phyloP scores from a whole-genome alignment of 805 yeast genomes.

The Priceomyces castillae region DNA sequence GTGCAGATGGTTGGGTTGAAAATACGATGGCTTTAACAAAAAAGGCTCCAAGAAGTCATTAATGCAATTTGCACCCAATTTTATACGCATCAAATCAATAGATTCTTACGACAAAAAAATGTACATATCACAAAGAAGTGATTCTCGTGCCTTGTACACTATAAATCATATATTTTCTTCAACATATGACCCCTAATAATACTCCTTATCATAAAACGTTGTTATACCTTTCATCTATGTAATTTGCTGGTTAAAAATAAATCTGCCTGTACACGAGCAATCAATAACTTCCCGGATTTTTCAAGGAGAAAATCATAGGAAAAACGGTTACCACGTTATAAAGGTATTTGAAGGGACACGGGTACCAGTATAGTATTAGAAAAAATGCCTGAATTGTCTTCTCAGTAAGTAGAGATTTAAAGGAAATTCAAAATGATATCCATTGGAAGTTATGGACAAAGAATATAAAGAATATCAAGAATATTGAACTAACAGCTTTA shows the following conservation, averaged over 20 bases:
- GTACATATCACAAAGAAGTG: not conserved
- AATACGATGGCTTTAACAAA: conserved; percentile 70
- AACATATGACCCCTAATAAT: not conserved
- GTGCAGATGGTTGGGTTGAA: conserved; percentile 88
- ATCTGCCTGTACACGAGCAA: not conserved
- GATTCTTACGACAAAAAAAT: not conserved
- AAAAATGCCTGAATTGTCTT: conserved; percentile 41
- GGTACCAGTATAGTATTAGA: not conserved
- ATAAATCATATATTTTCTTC: no score
- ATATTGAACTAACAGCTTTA: conserved; percentile 9
- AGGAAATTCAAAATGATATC: no score
- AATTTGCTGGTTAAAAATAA: no score
- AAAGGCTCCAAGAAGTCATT: conserved; percentile 72
- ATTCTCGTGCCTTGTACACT: no score
- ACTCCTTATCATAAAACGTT: no score
- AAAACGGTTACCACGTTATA: not conserved
- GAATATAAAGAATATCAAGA: not conserved
- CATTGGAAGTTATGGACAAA: no score
- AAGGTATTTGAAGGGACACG: not conserved
- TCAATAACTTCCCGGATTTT: not conserved
- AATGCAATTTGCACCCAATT: conserved; percentile 4
- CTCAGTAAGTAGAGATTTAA: conserved; percentile 35
- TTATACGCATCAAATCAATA: not conserved
- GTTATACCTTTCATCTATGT: no score
- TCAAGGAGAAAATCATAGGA: not conserved